These are phyloP conservation scores for Byssochlamys sp. DNA, from an alignment of 2,329 filamentous ascomycete genomes.

Conservation along the genomic window DNA sequence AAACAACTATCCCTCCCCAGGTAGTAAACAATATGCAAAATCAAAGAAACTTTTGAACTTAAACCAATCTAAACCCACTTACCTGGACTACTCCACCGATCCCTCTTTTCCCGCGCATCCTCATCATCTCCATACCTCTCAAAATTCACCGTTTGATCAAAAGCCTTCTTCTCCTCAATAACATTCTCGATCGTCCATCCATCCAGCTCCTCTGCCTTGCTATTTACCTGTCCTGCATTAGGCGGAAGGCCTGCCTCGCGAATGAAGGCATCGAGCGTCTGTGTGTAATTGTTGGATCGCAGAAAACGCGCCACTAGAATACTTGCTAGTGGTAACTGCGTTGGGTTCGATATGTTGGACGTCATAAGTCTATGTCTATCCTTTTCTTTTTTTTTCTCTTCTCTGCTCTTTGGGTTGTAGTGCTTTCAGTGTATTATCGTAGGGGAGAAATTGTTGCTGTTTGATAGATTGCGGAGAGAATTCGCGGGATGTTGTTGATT, in stretches of 20 bases:
- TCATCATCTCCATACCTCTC: constrained; percentile 44
- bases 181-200: constrained; percentile 50
- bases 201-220: constrained; percentile 18
- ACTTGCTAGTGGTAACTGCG: constrained; percentile 17
- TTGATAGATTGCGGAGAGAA: neutral
- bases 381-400: neutral
- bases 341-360: neutral
- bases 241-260: constrained; percentile 45
- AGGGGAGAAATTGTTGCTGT: neutral
- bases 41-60: neutral
- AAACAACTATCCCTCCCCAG: neutral
- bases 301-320: constrained; percentile 36
- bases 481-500: neutral
- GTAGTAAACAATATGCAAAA: neutral
- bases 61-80: constrained; percentile 6
- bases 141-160: constrained; percentile 47
- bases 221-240: constrained; percentile 37
- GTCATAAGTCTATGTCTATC: neutral
- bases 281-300: constrained; percentile 31
- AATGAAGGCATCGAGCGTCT: constrained; percentile 52
- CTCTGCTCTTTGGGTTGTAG: neutral
- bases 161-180: constrained; percentile 51
- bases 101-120: constrained; percentile 25
- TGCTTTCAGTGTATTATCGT: neutral
- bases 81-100: constrained; percentile 41